Base-by-base conservation (phyloP, 73 alveolate species). In the Paramecium bursaria region DNA sequence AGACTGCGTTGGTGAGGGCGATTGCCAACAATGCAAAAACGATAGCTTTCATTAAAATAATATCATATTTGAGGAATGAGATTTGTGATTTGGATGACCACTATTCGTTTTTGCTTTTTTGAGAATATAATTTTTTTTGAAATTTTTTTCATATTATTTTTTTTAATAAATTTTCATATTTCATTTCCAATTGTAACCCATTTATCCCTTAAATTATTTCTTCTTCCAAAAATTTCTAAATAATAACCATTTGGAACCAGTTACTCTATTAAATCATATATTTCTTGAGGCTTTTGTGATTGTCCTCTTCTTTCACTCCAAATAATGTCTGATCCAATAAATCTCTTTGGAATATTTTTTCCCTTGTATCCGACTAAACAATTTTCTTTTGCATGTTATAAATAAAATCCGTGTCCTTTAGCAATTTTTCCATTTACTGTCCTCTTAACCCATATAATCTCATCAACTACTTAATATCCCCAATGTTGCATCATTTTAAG, bases 131-230 rank as follows among this genome's bases (percentile, higher is more conserved):
- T 48, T 48, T n/a, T n/a, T n/a, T n/a, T n/a, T n/a, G n/a, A n/a
- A n/a, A n/a, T n/a, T n/a, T n/a, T n/a, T n/a, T n/a, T n/a, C n/a
- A n/a, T n/a, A n/a, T n/a, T n/a, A n/a, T n/a, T n/a, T n/a, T n/a
- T n/a, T n/a, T n/a, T n/a, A n/a, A n/a, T n/a, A n/a, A n/a, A n/a
- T n/a, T n/a, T n/a, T 57, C 76, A 57, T 57, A 93, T 46, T 74
- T 93, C 95, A 53, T 93, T 91, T 49, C 98, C 98, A 50, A 93
- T 86, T n/a, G 97, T 93, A 17, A 91, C 92, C 98, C 98, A 93
- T 3, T 92, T 93, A 50, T 89, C 87, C 50, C 94, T 87, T 22
- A 93, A 86, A 75, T 93, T 93, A 82, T 93, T 92, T 67, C 96
- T 92, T 53, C 98, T 85, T 19, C 97, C 98, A 57, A 93, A 93